Conservation (phyloP, 2,329 filamentous ascomycete species). For the Alternaria triticina region DNA sequence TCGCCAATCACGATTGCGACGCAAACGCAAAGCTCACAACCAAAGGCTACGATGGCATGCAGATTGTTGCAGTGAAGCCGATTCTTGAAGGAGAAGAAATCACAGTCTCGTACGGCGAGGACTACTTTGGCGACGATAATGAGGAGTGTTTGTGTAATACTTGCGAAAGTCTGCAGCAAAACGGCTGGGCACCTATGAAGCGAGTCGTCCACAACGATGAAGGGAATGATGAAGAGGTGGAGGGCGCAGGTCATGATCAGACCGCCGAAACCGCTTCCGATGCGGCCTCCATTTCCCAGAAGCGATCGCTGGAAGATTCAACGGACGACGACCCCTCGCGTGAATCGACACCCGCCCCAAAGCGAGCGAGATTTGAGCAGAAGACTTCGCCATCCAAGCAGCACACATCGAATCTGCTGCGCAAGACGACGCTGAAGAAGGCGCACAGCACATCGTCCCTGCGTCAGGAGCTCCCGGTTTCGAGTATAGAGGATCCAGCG, state of each 20-base stretch:
- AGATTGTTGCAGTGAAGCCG: constrained; percentile 81
- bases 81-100: constrained; percentile 93
- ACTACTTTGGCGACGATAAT: constrained; percentile 94
- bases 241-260: constrained; percentile 8
- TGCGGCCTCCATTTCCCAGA: constrained; percentile 21
- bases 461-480: constrained; percentile 37
- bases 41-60: constrained; percentile 83
- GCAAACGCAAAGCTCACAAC: constrained; percentile 90
- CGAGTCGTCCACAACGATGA: constrained; percentile 44
- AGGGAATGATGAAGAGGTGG: constrained; percentile 21
- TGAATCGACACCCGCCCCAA: constrained; percentile 21
- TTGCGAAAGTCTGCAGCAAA: constrained; percentile 76
- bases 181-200: constrained; percentile 75
- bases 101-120: constrained; percentile 93
- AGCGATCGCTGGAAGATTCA: constrained; percentile 37
- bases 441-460: constrained; percentile 42
- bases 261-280: not conserved
- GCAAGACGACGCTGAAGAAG: constrained; percentile 38
- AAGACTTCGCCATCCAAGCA: constrained; percentile 16
- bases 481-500: constrained; percentile 41
- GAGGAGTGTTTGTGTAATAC: constrained; percentile 92
- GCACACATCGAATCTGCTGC: constrained; percentile 23
- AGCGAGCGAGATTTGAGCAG: constrained; percentile 20
- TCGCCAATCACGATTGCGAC: constrained; percentile 96
- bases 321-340: constrained; percentile 15